Conservation (phyloP, 2,329 filamentous ascomycete genomes). For the Cladosporium colombiae region DNA sequence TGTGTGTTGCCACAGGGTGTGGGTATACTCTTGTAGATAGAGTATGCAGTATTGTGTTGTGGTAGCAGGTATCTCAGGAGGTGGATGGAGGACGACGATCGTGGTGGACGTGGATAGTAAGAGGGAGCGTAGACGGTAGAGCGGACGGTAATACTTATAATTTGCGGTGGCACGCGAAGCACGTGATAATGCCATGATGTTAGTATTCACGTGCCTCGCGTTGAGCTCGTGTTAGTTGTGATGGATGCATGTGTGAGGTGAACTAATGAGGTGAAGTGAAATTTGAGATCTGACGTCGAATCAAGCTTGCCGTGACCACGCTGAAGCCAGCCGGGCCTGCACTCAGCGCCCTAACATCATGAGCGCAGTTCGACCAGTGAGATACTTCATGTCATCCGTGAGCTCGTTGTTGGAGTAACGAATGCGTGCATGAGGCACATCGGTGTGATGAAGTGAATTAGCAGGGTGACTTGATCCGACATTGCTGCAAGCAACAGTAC, state of each 20-base stretch:
- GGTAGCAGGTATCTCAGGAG: neutral
- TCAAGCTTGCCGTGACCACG: conserved; percentile 11
- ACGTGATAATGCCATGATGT: neutral
- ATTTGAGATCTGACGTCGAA: neutral
- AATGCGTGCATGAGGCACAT: neutral
- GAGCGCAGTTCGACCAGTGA: neutral
- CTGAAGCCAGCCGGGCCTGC: neutral
- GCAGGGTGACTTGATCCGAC: neutral
- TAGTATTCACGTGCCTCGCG: neutral
- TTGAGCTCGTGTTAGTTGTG: neutral
- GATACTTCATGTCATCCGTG: neutral
- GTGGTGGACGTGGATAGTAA: neutral
- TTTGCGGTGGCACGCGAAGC: neutral
- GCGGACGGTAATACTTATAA: neutral
- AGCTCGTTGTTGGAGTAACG: neutral
- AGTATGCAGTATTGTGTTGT: neutral
- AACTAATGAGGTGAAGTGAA: neutral
- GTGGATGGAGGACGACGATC: neutral
- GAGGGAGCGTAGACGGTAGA: neutral
- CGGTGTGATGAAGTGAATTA: neutral
- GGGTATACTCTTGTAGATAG: neutral
- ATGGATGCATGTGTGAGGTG: neutral
- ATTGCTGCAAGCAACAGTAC: neutral
- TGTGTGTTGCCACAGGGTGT: neutral
- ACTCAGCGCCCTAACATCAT: neutral